Evolutionary conservation across 805 yeast genomes (phyloP).

Genomic region (Kuraishia piskuri): DNA sequence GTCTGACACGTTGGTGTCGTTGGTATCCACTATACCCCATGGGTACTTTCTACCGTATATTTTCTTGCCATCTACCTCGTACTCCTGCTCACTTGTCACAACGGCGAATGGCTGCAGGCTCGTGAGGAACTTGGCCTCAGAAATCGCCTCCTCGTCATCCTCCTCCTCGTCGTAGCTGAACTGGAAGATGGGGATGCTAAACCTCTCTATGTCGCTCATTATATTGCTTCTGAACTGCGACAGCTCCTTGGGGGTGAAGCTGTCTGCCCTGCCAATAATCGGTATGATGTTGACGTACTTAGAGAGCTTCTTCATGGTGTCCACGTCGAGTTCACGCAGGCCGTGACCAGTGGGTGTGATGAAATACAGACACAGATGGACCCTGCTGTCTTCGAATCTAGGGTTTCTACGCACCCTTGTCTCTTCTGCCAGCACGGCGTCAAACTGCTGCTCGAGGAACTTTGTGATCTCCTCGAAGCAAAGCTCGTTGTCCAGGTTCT

Average conservation of each 20-base stretch:
- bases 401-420: conserved; percentile 84
- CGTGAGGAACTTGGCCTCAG: conserved; percentile 57
- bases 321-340: conserved; percentile 63
- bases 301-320: conserved; percentile 60
- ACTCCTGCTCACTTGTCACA: conserved; percentile 53
- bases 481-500: conserved; percentile 49
- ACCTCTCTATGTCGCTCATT: conserved; percentile 53
- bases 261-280: conserved; percentile 60
- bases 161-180: conserved; percentile 67
- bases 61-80: conserved; percentile 37
- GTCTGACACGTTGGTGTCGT: conserved; percentile 43
- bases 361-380: conserved; percentile 66
- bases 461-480: conserved; percentile 60
- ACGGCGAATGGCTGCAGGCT: conserved; percentile 71
- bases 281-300: conserved; percentile 72
- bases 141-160: conserved; percentile 60
- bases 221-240: conserved; percentile 50
- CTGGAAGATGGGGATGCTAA: conserved; percentile 66
- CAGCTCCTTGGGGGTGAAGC: conserved; percentile 57
- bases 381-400: conserved; percentile 67
- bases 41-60: conserved; percentile 63
- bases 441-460: conserved; percentile 71
- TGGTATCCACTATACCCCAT: conserved; percentile 61
- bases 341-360: conserved; percentile 76
- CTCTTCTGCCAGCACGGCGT: conserved; percentile 75